Percentiles rank a stretch among this genome's conserved stretches.
Conservation (phyloP, 306 rosid genomes). For the Carpinus fangiana region DNA sequence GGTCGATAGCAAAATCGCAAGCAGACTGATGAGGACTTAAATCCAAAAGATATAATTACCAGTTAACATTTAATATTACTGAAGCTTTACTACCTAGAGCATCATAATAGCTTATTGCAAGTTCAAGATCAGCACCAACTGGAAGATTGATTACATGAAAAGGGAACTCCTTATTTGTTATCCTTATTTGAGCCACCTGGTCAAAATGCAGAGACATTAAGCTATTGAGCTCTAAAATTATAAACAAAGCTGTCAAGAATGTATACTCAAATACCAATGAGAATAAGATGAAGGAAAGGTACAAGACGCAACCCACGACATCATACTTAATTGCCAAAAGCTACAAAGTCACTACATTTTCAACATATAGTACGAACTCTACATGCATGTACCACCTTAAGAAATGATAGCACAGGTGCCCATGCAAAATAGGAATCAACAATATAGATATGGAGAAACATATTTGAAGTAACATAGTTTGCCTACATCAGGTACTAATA, state of each 20-base stretch:
- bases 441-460: background rate
- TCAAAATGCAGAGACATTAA: constrained; percentile 29
- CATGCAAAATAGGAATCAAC: background rate
- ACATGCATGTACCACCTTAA: constrained; percentile 9
- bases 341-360: background rate
- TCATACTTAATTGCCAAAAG: background rate
- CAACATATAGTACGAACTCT: background rate
- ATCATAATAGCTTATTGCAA: constrained; percentile 68
- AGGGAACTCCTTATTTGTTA: constrained; percentile 55
- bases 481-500: background rate
- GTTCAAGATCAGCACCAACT: constrained; percentile 69
- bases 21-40: constrained; percentile 23
- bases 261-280: constrained; percentile 12
- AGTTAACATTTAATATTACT: constrained; percentile 16
- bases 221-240: constrained; percentile 20
- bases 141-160: constrained; percentile 65
- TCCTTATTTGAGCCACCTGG: constrained; percentile 86
- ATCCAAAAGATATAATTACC: constrained; percentile 26
- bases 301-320: background rate
- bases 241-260: constrained; percentile 4
- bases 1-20: constrained; percentile 39
- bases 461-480: background rate
- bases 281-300: background rate
- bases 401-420: background rate
- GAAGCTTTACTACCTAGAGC: constrained; percentile 54